Base-by-base conservation (phyloP, 257 asterid genomes). In the Capsicum rhomboideum region DNA sequence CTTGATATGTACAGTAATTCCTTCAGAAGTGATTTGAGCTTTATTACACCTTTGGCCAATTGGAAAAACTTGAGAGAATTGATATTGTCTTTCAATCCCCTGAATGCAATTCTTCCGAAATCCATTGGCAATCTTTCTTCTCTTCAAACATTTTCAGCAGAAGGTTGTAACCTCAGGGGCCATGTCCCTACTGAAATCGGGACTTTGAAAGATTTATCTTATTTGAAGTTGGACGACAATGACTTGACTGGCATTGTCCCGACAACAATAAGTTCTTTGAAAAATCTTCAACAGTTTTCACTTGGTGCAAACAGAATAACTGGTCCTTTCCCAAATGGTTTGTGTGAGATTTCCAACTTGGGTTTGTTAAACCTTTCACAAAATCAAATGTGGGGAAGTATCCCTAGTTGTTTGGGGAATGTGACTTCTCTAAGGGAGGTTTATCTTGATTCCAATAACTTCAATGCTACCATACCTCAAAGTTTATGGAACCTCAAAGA, bases 361-460 rank as follows among this genome's bases (percentile, higher is more conserved):
- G 84, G 82, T 2, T 20, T 21, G 40, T 23, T 88, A 4, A n/a
- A 14, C 23, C 54, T 88, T 56, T 29, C 61, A 72, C 23, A 53
- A 23, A 90, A 89, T 53, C 72, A 72, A 18, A 8, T 90, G 20
- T 61, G 8, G 8, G 89, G 89, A 16, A 14, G 84, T 4, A 40
- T 90, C 12, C 91, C 90, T 23, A 56, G 40, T 2, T 87, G 91
- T 79, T 64, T 89, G 0, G 88, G 9, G 85, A 85, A 8, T 49
- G 4, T 85, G 8, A 78, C 89, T 20, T 82, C 91, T 18, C 40
- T 87, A 37, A 89, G 87, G 74, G 4, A 26, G 0, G 28, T 90
- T 49, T 10, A 11, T 37, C 83, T 90, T 10, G 82, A 75, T 75
- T 67, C 64, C 10, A 40, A 80, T 50, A 56, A 28, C 37, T 58